Evolutionary conservation across 176 grass and related monocot species (phyloP).

Genomic region (Rhynchospora breviuscula): DNA sequence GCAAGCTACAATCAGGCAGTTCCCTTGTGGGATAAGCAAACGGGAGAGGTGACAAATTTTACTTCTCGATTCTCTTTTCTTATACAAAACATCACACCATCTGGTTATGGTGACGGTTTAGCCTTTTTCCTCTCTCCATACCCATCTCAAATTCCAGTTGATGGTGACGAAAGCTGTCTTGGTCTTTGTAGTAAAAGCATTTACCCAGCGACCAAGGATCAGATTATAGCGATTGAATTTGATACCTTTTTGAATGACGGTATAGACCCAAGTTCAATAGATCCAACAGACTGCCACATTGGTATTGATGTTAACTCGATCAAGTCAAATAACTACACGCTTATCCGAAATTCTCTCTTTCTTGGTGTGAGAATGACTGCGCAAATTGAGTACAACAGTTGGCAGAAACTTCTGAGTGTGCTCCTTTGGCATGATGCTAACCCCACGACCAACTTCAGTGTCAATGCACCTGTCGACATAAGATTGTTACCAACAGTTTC

Average conservation of each 20-base stretch:
- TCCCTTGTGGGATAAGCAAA: constrained; percentile 5
- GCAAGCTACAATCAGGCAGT: not conserved
- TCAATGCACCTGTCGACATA: constrained; percentile 2
- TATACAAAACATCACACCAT: not conserved
- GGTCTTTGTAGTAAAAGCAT: not conserved
- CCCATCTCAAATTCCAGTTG: not conserved
- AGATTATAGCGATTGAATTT: constrained; percentile 21
- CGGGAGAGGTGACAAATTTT: constrained; percentile 9
- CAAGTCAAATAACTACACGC: not conserved
- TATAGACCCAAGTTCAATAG: not conserved
- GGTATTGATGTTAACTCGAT: constrained; percentile 26
- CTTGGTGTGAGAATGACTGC: not conserved
- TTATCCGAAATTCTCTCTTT: not conserved
- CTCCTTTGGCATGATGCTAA: not conserved
- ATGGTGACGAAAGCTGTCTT: not conserved
- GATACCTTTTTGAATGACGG: not conserved
- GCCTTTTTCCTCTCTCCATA: constrained; percentile 23
- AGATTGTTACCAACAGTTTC: not conserved
- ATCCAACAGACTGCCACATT: not conserved
- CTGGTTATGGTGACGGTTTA: constrained; percentile 11
- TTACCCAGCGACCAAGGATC: not conserved
- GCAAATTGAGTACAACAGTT: not conserved
- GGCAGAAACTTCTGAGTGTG: not conserved
- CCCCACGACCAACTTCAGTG: not conserved
- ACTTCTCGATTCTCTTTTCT: constrained; percentile 24